Conservation (phyloP, 1,139 yeast genomes). For the Geotrichum histeridarum region DNA sequence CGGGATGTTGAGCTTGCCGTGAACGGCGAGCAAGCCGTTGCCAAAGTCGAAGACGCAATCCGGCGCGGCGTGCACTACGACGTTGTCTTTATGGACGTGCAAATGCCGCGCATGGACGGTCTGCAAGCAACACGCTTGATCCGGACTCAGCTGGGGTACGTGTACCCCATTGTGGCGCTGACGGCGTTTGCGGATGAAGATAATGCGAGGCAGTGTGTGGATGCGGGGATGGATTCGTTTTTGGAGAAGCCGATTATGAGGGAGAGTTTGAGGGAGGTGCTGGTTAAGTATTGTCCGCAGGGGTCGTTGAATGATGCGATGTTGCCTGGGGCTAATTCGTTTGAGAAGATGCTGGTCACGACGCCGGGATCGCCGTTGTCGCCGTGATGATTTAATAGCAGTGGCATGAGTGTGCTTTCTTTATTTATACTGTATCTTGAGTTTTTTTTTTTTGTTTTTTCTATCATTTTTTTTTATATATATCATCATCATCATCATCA, state of each 20-base stretch:
- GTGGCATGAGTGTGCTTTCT: background rate
- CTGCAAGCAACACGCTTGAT: constrained; percentile 72
- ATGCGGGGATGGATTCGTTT: constrained; percentile 83
- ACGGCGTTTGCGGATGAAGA: constrained; percentile 84
- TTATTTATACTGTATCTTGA: background rate
- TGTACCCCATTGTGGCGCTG: constrained; percentile 79
- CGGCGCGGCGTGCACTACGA: constrained; percentile 47
- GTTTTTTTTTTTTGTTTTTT: background rate
- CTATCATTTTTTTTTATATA: background rate
- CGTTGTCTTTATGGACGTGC: constrained; percentile 89
- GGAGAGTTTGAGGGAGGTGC: constrained; percentile 52
- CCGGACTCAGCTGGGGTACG: constrained; percentile 57
- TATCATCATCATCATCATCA: too few species aligned
- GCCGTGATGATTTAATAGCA: background rate
- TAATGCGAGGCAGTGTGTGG: constrained; percentile 70
- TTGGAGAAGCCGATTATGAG: constrained; percentile 82
- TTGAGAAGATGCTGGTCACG: background rate
- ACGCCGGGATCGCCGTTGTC: background rate
- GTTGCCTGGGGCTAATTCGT: background rate
- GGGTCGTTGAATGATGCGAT: constrained; percentile 3
- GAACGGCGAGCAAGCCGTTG: constrained; percentile 87
- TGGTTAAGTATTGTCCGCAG: constrained; percentile 33
- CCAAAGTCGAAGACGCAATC: constrained; percentile 51
- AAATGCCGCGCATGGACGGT: constrained; percentile 93
- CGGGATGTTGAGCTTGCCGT: constrained; percentile 66